These are phyloP conservation scores for Podaxis rugospora DNA, from an alignment of 768 basidiomycete species.

Conservation along the genomic window DNA sequence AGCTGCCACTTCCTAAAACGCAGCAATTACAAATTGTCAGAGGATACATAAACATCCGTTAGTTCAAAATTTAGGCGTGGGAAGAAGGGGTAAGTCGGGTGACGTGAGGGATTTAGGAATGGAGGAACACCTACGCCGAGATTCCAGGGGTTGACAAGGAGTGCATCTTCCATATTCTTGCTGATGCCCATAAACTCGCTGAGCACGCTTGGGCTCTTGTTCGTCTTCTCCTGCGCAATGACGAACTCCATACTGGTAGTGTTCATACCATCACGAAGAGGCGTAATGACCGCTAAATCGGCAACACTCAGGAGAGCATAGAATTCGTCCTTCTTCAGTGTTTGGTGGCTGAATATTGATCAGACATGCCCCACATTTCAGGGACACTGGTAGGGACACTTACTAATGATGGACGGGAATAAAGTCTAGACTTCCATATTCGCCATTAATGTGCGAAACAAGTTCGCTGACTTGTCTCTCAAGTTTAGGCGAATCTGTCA, in stretches of 20 bases:
- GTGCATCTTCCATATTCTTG: constrained; percentile 82
- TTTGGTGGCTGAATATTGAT: constrained; percentile 72
- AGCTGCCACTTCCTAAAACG: constrained; percentile 69
- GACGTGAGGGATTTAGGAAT: constrained; percentile 8
- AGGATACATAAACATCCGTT: not conserved
- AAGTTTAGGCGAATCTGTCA: constrained; percentile 89
- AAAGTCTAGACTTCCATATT: constrained; percentile 92
- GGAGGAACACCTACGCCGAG: constrained; percentile 56
- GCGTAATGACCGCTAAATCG: constrained; percentile 92
- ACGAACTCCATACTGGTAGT: constrained; percentile 98
- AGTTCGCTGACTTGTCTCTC: constrained; percentile 92
- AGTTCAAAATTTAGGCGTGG: not conserved
- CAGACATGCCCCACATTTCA: not conserved
- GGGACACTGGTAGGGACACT: constrained; percentile 24
- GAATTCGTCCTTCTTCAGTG: constrained; percentile 96
- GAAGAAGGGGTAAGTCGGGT: not conserved
- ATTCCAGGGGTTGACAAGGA: constrained; percentile 96
- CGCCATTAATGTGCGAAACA: constrained; percentile 93
- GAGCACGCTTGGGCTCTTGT: constrained; percentile 81
- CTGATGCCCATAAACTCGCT: constrained; percentile 99
- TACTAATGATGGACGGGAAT: constrained; percentile 98
- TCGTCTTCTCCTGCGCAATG: constrained; percentile 84
- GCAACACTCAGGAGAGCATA: constrained; percentile 92
- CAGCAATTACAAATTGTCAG: not conserved
- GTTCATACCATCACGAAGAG: constrained; percentile 98